phyloP scores from a whole-genome alignment of 352 stramenopile species.

The Aphanomyces astaci region DNA sequence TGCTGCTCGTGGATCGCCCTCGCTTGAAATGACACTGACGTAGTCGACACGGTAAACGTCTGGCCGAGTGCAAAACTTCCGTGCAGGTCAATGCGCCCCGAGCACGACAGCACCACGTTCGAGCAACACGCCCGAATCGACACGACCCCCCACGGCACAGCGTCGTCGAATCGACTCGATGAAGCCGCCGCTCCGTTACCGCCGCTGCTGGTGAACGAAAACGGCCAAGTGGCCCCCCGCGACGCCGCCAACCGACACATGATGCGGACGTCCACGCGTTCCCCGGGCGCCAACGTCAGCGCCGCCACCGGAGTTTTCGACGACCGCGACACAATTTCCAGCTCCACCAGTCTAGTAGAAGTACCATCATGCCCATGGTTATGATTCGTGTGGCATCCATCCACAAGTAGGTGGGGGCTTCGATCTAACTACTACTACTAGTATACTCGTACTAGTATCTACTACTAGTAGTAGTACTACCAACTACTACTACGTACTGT shows the following conservation, averaged over 20 bases:
- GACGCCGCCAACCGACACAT: constrained; percentile 67
- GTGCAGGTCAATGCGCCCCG: constrained; percentile 33
- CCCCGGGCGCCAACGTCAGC: constrained; percentile 56
- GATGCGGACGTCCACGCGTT: constrained; percentile 78
- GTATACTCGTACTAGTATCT: too few species aligned
- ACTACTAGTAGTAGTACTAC: background rate
- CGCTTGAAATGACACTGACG: constrained; percentile 73
- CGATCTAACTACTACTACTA: too few species aligned
- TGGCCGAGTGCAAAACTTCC: constrained; percentile 69
- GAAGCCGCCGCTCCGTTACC: background rate
- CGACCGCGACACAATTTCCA: constrained; percentile 68
- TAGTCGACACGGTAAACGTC: constrained; percentile 74
- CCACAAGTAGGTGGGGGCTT: too few species aligned
- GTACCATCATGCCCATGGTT: too few species aligned
- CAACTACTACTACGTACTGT: constrained; percentile 30
- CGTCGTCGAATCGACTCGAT: constrained; percentile 15
- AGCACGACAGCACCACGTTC: constrained; percentile 21
- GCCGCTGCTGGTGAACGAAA: background rate
- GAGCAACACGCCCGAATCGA: background rate
- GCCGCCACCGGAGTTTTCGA: constrained; percentile 68
- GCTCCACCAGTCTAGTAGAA: constrained; percentile 57
- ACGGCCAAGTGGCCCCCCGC: background rate
- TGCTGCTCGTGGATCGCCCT: constrained; percentile 24
- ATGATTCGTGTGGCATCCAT: too few species aligned
- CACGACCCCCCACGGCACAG: background rate